Percentiles rank a stretch among this genome's conserved stretches.
Evolutionary conservation across 345 rosid species (phyloP).

Genomic region (Dipteronia dyeriana): DNA sequence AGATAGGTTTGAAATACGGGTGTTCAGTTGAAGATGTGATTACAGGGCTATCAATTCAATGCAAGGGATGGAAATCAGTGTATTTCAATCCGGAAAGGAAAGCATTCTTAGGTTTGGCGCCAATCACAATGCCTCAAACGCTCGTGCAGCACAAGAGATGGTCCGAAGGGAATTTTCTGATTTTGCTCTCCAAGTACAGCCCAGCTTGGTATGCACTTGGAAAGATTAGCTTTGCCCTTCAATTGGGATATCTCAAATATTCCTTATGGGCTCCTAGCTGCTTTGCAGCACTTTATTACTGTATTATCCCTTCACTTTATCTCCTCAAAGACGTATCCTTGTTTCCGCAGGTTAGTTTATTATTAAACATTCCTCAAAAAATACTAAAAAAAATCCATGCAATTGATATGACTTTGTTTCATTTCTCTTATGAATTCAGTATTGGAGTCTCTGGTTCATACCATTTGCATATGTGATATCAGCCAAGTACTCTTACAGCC

Average conservation of each 20-base stretch:
- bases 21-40: conserved; percentile 76
- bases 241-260: conserved; percentile 44
- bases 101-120: conserved; percentile 64
- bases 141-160: conserved; percentile 78
- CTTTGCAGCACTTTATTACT: conserved; percentile 30
- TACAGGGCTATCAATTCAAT: conserved; percentile 73
- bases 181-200: conserved; percentile 57
- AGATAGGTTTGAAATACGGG: conserved; percentile 77
- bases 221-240: conserved; percentile 51
- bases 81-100: conserved; percentile 49
- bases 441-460: conserved; percentile 32
- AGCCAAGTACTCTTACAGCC: conserved; percentile 26
- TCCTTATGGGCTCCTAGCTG: conserved; percentile 51
- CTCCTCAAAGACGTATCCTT: conserved; percentile 38
- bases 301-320: conserved; percentile 34
- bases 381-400: background rate
- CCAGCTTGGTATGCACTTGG: conserved; percentile 58
- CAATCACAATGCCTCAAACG: conserved; percentile 53
- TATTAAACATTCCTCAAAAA: background rate
- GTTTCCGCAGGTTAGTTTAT: conserved; percentile 39
- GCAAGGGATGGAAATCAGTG: conserved; percentile 74
- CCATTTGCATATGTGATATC: conserved; percentile 37
- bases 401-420: background rate
- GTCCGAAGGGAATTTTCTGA: conserved; percentile 78
- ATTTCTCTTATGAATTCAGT: conserved; percentile 9